Conservation (phyloP, 306 rosid genomes). For the Ormosia semicastrata region DNA sequence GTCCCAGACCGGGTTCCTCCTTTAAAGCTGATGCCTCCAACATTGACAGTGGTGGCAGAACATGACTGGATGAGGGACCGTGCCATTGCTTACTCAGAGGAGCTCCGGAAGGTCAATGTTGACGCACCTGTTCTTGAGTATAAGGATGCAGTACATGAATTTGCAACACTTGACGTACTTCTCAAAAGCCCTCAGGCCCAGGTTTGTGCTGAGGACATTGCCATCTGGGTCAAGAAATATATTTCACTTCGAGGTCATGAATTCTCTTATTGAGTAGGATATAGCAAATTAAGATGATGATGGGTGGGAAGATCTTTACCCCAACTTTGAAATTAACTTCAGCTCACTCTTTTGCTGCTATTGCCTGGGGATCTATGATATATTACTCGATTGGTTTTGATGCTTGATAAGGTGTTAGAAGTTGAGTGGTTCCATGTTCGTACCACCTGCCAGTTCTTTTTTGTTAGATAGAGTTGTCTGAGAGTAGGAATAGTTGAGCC, state of each 20-base stretch:
- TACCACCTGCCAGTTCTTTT: conserved; percentile 32
- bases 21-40: conserved; percentile 89
- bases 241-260: conserved; percentile 94
- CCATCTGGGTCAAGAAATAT: conserved; percentile 91
- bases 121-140: conserved; percentile 92
- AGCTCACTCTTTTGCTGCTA: conserved; percentile 27
- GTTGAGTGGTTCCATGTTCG: conserved; percentile 26
- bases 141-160: conserved; percentile 94
- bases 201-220: conserved; percentile 90
- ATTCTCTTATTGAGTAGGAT: conserved; percentile 75
- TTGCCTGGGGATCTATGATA: conserved; percentile 25
- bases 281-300: conserved; percentile 16
- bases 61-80: conserved; percentile 98
- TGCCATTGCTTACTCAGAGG: conserved; percentile 97
- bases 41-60: conserved; percentile 96
- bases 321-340: conserved; percentile 25
- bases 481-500: conserved; percentile 69
- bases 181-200: conserved; percentile 94
- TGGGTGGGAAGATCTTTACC: conserved; percentile 16
- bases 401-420: conserved; percentile 33
- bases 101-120: conserved; percentile 85
- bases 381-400: conserved; percentile 34
- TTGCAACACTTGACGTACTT: conserved; percentile 88
- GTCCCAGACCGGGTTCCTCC: conserved; percentile 72
- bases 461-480: conserved; percentile 56